A percentile compares a stretch with the other conserved stretches of the same genome.
These are phyloP conservation scores for Poa pratensis DNA, from an alignment of 176 grass and related monocot species.

Conservation along the genomic window DNA sequence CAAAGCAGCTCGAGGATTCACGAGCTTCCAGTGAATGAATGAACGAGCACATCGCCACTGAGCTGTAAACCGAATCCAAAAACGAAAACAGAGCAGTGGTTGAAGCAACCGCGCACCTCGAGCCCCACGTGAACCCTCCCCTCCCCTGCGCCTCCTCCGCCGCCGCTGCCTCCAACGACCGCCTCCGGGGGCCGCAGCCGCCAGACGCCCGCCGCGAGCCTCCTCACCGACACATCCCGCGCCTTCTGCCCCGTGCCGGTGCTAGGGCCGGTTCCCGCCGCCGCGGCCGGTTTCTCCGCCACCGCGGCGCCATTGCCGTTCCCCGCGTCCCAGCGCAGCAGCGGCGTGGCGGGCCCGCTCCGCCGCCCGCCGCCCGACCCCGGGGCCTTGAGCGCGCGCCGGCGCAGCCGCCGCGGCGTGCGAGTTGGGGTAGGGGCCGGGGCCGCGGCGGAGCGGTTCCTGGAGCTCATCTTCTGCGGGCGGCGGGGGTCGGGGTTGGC, in stretches of 20 bases:
- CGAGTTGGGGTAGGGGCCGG: background rate
- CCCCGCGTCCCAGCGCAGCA: conserved; percentile 69
- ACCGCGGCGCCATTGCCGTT: background rate
- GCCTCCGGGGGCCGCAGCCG: conserved; percentile 73
- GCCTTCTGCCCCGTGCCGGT: background rate
- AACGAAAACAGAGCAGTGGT: background rate
- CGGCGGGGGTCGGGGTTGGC: background rate
- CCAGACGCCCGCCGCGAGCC: conserved; percentile 84
- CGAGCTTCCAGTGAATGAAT: background rate
- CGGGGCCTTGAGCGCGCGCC: conserved; percentile 40
- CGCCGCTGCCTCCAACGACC: conserved; percentile 17
- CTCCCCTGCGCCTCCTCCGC: conserved; percentile 5
- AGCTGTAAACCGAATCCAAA: background rate
- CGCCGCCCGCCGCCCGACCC: conserved; percentile 49
- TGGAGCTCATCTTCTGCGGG: conserved; percentile 47
- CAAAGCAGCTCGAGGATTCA: background rate
- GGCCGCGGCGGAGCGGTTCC: conserved; percentile 3
- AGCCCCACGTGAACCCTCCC: conserved; percentile 54
- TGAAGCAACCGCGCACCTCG: conserved; percentile 40
- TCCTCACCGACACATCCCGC: conserved; percentile 70
- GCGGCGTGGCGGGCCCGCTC: conserved; percentile 74
- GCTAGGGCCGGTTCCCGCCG: background rate
- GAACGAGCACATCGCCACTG: background rate
- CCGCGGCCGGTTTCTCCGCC: conserved; percentile 18
- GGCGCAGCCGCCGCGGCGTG: conserved; percentile 40